Base-by-base conservation (phyloP, 805 yeast genomes). In the Blastobotrys terrestris region DNA sequence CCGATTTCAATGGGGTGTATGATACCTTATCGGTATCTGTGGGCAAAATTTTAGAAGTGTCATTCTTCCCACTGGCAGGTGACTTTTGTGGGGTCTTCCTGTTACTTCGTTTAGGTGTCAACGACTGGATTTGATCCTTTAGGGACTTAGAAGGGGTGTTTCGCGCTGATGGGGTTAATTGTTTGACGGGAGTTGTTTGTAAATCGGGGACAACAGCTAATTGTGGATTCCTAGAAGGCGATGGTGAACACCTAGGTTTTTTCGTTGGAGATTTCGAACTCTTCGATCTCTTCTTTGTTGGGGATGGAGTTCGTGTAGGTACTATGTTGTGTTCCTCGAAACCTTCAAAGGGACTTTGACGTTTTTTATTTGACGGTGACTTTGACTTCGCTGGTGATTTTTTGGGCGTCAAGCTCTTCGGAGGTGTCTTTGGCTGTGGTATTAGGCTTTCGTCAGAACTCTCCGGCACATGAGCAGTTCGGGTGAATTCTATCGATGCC, bases 131-230 rank as follows among this genome's bases (percentile, higher is more conserved):
- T 21, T 39, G 42, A 2, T 44, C 49, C 18, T 42, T 19, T 13
- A 55, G 35, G 6, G n/a, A 21, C 39, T 50, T 48, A 7, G 51
- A 43, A 8, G 55, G 58, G 15, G 58, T 53, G 4, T 15, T 5
- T 19, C 19, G 44, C 3, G 8, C 19, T 15, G 44, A 26, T 26
- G 35, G 44, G 35, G n/a, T 15, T 39, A 4, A 42, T 16, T 26
- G 13, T 31, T 6, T 46, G 5, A 44, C 6, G 8, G 42, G 49
- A 26, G 35, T 26, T 26, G 35, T 26, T 26, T 26, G 35, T 11
- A 26, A 26, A 26, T 26, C 35, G 8, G 35, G 35, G 8, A 11
- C 35, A 11, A 26, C 35, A 6, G 11, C 35, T 26, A 11, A 11
- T 11, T 26, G 35, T 26, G 35, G 5, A 26, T 6, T 11, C 5